Evolutionary conservation across 495 filamentous ascomycete species (phyloP).

Genomic region (Penicillium angulare): DNA sequence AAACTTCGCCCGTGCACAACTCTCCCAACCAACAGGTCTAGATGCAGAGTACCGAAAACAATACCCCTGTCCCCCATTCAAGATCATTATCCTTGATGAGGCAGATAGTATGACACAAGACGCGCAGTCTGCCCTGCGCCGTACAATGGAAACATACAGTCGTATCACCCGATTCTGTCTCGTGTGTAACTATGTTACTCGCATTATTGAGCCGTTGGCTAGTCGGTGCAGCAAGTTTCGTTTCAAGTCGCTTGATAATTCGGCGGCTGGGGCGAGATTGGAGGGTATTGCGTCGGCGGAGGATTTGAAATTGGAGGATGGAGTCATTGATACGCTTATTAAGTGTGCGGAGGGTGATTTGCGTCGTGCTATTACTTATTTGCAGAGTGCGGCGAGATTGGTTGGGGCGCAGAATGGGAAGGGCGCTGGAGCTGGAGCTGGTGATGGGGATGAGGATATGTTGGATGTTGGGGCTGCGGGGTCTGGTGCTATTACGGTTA

Average conservation of each 20-base stretch:
- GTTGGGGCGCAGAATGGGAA: slow-evolving; percentile 62
- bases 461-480: slow-evolving; percentile 29
- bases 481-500: slow-evolving; percentile 60
- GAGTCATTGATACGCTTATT: slow-evolving; percentile 79
- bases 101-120: slow-evolving; percentile 99
- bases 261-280: slow-evolving; percentile 69
- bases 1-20: slow-evolving; percentile 91
- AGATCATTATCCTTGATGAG: slow-evolving; percentile 97
- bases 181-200: slow-evolving; percentile 97
- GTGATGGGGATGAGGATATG: slow-evolving; percentile 52
- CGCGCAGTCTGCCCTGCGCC: slow-evolving; percentile 84
- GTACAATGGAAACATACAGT: slow-evolving; percentile 97
- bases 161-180: slow-evolving; percentile 96
- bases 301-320: slow-evolving; percentile 68
- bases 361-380: slow-evolving; percentile 90
- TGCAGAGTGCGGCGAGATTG: slow-evolving; percentile 86
- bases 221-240: slow-evolving; percentile 92
- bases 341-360: slow-evolving; percentile 90
- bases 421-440: slow-evolving; percentile 42
- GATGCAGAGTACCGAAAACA: slow-evolving; percentile 62
- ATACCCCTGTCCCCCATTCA: slow-evolving; percentile 96
- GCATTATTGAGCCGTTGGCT: slow-evolving; percentile 95
- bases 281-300: slow-evolving; percentile 79
- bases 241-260: slow-evolving; percentile 91
- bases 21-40: slow-evolving; percentile 72